Conservation (phyloP, 108 stramenopile species). For the Cyclostephanos tholiformis region DNA sequence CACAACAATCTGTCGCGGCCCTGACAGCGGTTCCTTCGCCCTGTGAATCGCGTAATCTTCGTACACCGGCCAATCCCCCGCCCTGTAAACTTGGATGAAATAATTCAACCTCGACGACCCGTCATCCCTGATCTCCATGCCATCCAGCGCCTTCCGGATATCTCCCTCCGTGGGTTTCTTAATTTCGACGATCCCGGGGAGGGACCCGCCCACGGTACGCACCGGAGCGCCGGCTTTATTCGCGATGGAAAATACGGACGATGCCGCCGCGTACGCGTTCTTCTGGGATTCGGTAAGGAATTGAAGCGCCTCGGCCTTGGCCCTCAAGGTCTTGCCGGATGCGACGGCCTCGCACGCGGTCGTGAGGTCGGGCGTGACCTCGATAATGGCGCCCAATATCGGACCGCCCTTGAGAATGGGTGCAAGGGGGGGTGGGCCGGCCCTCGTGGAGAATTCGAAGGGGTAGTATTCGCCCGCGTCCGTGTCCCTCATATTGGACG, state of each 20-base stretch:
- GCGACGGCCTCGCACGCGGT: slow-evolving; percentile 64
- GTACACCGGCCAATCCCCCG: slow-evolving; percentile 83
- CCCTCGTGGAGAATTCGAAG: slow-evolving; percentile 66
- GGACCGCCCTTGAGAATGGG: slow-evolving; percentile 64
- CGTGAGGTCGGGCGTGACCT: slow-evolving; percentile 74
- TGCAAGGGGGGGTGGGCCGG: slow-evolving; percentile 44
- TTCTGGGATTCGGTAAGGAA: slow-evolving; percentile 69
- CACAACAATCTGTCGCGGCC: slow-evolving; percentile 82
- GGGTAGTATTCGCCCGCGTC: slow-evolving; percentile 39
- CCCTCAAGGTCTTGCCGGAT: slow-evolving; percentile 60
- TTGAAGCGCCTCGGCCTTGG: slow-evolving; percentile 81
- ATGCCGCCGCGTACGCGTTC: slow-evolving; percentile 67
- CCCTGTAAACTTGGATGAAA: slow-evolving; percentile 84
- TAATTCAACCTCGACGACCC: slow-evolving; percentile 73
- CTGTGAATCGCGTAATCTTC: slow-evolving; percentile 83
- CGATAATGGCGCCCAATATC: slow-evolving; percentile 74
- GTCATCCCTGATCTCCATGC: slow-evolving; percentile 75
- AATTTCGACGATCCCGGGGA: slow-evolving; percentile 68
- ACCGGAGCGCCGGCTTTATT: slow-evolving; percentile 69
- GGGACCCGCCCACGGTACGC: slow-evolving; percentile 67
- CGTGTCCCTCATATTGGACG: slow-evolving; percentile 16
- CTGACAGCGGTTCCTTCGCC: slow-evolving; percentile 67
- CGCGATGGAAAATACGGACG: slow-evolving; percentile 63
- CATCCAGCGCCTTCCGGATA: slow-evolving; percentile 65
- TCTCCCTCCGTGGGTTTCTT: slow-evolving; percentile 64